These are phyloP conservation scores for Geosmithia morbida DNA, from an alignment of 2,329 filamentous ascomycete species.

Conservation along the genomic window DNA sequence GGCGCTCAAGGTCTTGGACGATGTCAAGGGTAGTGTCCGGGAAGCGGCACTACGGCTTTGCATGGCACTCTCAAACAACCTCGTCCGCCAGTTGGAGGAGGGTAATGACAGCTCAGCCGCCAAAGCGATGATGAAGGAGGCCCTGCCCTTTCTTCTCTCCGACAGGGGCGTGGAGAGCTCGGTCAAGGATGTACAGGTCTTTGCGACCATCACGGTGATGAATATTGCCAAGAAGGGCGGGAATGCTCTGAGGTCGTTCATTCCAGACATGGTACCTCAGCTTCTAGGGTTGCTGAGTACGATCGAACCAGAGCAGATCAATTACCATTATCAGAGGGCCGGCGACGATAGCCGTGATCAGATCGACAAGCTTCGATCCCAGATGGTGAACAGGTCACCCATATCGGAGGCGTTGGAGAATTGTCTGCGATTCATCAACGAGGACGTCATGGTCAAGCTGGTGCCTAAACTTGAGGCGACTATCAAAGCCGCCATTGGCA, in stretches of 20 bases:
- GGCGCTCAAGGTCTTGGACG: conserved; percentile 83
- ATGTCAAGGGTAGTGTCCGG: conserved; percentile 86
- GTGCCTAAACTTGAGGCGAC: conserved; percentile 59
- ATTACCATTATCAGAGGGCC: conserved; percentile 84
- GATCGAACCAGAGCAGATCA: conserved; percentile 77
- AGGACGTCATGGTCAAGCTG: conserved; percentile 59
- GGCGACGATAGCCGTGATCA: conserved; percentile 77
- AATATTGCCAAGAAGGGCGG: conserved; percentile 84
- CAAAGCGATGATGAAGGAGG: conserved; percentile 67
- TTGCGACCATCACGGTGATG: conserved; percentile 70
- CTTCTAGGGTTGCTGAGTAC: conserved; percentile 73
- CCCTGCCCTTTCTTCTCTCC: conserved; percentile 81
- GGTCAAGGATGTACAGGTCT: conserved; percentile 73
- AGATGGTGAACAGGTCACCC: conserved; percentile 70
- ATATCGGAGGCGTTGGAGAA: conserved; percentile 88
- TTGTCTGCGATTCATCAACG: conserved; percentile 72
- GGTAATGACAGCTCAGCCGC: conserved; percentile 54
- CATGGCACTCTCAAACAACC: conserved; percentile 67
- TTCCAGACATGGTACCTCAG: conserved; percentile 67
- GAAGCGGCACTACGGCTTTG: conserved; percentile 70
- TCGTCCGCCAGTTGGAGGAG: conserved; percentile 75
- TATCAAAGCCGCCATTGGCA: conserved; percentile 74
- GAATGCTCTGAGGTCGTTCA: conserved; percentile 64
- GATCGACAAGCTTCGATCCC: conserved; percentile 76
- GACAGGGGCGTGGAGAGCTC: conserved; percentile 79